Evolutionary conservation across 768 basidiomycete species (phyloP), one percentile per base, ranked within the genome.

Genomic region (Cystobasidiopsis lactophilus): DNA sequence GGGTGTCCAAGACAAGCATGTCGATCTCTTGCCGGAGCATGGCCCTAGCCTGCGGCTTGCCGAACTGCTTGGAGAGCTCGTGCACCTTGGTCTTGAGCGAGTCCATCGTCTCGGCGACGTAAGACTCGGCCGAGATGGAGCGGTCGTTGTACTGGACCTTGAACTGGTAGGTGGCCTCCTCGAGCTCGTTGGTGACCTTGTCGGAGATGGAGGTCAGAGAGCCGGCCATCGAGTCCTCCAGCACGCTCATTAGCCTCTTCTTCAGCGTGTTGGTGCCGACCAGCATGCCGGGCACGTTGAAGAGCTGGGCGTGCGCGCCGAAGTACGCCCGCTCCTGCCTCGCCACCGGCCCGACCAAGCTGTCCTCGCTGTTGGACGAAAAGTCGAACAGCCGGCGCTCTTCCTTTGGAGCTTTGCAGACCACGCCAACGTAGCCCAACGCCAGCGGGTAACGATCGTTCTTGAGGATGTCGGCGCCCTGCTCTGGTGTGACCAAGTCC

Each of bases 101-200:
- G 63, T 98, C 93, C 68, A 96, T 80, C 2, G 89, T 88, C 69
- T 96, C 93, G 5, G 93, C 89, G 45, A 98, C 85, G 65, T 98
- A 98, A 1, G 85, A 88, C 66, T 98, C 93, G 11, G 93, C 79
- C 1, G 83, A 81, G 55, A 95, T 83, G 23, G 85, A 76, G 23
- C 85, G 78, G 68, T 98, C 93, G 64, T 98, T 98, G 69, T 85
- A 85, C 66, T 89, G 82, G 2, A 98, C 93, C 69, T 98, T 98
- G 76, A 98, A 98, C 66, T 96, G 93, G 66, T 98, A 98, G 13
- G 79, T 80, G 2, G 93, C 79, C 62, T 96, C 93, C 67, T 98
- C 93, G 9, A 98, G 73, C 65, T 98, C 93, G 37, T 95, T 76
- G 62, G 93, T 86, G 10, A 96, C 93, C 2, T 86, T 86, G 67